Conservation (phyloP, 305 asterid genomes). For the Lippia alba region DNA sequence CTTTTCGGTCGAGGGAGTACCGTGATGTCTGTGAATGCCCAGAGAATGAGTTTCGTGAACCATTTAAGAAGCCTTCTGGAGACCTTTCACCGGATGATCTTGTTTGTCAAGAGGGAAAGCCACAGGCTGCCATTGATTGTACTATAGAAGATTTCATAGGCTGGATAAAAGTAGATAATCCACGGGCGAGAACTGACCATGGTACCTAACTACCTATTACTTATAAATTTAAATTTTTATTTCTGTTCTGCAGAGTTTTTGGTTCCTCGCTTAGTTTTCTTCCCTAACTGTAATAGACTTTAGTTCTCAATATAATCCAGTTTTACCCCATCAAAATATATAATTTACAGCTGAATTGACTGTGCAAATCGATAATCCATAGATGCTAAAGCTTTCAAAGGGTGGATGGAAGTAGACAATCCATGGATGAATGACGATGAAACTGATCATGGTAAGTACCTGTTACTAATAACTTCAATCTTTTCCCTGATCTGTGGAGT, state of each 20-base stretch:
- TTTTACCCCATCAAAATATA: too few species aligned
- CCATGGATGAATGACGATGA: constrained; percentile 79
- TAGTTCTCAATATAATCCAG: too few species aligned
- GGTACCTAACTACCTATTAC: constrained; percentile 54
- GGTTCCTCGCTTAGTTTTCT: constrained; percentile 36
- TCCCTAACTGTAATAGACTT: not conserved
- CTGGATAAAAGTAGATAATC: constrained; percentile 72
- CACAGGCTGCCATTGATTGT: constrained; percentile 70
- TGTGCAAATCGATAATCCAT: too few species aligned
- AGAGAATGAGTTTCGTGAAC: constrained; percentile 67
- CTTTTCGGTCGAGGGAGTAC: constrained; percentile 62
- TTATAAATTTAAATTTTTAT: not conserved
- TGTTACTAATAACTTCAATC: constrained; percentile 14
- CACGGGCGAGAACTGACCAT: constrained; percentile 75
- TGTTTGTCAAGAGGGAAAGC: constrained; percentile 66
- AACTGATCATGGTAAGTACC: constrained; percentile 63
- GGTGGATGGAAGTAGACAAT: constrained; percentile 71
- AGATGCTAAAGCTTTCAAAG: constrained; percentile 64
- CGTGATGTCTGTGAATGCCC: constrained; percentile 81
- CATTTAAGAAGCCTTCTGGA: constrained; percentile 47
- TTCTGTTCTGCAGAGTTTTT: not conserved
- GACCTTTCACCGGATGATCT: constrained; percentile 51
- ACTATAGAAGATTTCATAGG: constrained; percentile 70
- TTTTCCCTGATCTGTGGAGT: not conserved
- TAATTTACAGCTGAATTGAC: too few species aligned